These are phyloP conservation scores for Aureobasidium sp. DNA, from an alignment of 2,329 filamentous ascomycete species.

Conservation along the genomic window DNA sequence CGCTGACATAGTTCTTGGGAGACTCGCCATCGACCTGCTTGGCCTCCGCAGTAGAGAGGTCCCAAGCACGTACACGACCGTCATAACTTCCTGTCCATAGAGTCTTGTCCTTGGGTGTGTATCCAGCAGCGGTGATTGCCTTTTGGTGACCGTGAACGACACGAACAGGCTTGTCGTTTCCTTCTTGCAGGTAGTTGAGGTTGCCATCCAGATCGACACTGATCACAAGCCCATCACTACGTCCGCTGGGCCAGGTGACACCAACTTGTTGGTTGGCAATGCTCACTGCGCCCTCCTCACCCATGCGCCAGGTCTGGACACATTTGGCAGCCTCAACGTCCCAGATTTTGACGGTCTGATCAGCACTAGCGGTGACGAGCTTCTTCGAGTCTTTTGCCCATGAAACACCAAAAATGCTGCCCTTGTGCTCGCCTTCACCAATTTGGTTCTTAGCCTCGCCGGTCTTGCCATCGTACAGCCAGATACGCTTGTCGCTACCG, in stretches of 20 bases:
- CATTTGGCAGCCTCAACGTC: slow-evolving; percentile 73
- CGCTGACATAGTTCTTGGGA: slow-evolving; percentile 80
- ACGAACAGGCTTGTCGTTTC: slow-evolving; percentile 59
- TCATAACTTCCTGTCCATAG: slow-evolving; percentile 91
- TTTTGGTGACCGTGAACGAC: slow-evolving; percentile 85
- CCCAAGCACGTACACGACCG: slow-evolving; percentile 79
- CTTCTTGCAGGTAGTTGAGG: slow-evolving; percentile 80
- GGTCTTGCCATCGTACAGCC: slow-evolving; percentile 93
- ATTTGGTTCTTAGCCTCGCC: slow-evolving; percentile 74
- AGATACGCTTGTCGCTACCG: slow-evolving; percentile 85
- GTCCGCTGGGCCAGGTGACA: slow-evolving; percentile 77
- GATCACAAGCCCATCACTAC: slow-evolving; percentile 80
- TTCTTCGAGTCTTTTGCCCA: slow-evolving; percentile 83
- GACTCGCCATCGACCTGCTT: slow-evolving; percentile 68
- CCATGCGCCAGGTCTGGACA: slow-evolving; percentile 77
- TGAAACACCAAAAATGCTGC: slow-evolving; percentile 85
- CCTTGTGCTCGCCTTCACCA: slow-evolving; percentile 77
- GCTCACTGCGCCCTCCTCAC: slow-evolving; percentile 62
- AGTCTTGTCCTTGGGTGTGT: slow-evolving; percentile 51
- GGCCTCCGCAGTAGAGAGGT: slow-evolving; percentile 61
- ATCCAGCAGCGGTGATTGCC: slow-evolving; percentile 70
- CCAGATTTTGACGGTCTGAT: slow-evolving; percentile 94
- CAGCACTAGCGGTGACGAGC: slow-evolving; percentile 85
- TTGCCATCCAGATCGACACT: slow-evolving; percentile 83
- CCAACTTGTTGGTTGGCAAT: slow-evolving; percentile 87